A percentile compares a stretch with the other conserved stretches of the same genome.
Evolutionary conservation across 1,284 basidiomycete species (phyloP).

Genomic region (Leccinum griseonigrum): DNA sequence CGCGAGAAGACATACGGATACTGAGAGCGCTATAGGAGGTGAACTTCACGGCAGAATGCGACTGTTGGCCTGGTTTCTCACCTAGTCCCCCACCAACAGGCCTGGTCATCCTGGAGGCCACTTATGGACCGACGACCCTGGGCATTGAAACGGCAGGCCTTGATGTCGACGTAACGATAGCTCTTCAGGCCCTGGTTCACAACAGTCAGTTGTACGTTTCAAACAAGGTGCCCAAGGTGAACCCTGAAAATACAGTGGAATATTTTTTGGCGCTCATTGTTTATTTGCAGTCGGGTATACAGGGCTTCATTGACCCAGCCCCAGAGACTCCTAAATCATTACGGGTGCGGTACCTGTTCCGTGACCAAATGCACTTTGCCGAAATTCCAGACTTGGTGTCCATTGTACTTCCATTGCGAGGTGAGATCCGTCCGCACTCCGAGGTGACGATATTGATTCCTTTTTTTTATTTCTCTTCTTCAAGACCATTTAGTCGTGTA

Average conservation of each 20-base stretch:
- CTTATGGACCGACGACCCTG: conserved; percentile 49
- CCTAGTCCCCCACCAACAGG: conserved; percentile 37
- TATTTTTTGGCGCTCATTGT: conserved; percentile 17
- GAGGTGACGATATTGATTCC: conserved; percentile 10
- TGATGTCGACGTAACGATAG: conserved; percentile 72
- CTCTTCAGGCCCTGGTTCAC: conserved; percentile 80
- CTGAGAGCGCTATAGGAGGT: conserved; percentile 39
- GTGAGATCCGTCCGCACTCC: conserved; percentile 40
- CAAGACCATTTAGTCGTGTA: conserved; percentile 32
- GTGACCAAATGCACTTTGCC: conserved; percentile 70
- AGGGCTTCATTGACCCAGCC: conserved; percentile 78
- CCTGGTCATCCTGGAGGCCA: conserved; percentile 65
- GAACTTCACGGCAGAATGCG: conserved; percentile 6
- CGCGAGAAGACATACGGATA: conserved; percentile 44
- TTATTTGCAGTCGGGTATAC: conserved; percentile 52
- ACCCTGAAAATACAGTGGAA: conserved; percentile 9
- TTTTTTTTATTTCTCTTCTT: not conserved
- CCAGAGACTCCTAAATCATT: conserved; percentile 66
- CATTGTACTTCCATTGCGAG: conserved; percentile 76
- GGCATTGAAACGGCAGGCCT: conserved; percentile 52
- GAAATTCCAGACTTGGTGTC: conserved; percentile 70
- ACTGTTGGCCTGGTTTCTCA: conserved; percentile 6
- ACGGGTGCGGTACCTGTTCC: conserved; percentile 76
- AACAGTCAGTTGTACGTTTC: conserved; percentile 81
- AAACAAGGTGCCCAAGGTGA: conserved; percentile 65